Evolutionary conservation across 805 yeast genomes (phyloP).

Genomic region (Metschnikowia orientalis): DNA sequence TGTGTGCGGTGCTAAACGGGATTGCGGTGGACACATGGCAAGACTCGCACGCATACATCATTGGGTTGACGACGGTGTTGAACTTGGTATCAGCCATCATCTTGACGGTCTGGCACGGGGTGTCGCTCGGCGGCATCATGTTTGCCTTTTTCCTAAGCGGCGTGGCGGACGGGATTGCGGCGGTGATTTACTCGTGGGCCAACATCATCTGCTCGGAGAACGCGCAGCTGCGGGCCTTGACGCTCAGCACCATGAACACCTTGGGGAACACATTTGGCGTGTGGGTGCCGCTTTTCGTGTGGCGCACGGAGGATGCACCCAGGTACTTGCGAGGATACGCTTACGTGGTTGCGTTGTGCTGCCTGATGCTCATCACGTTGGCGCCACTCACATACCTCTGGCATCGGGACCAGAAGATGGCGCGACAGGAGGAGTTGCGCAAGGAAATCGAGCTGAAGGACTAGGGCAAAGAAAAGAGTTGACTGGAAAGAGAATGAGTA

Average conservation of each 20-base stretch:
- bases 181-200: constrained; percentile 17
- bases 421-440: not conserved
- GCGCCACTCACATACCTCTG: constrained; percentile 22
- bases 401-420: constrained; percentile 4
- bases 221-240: constrained; percentile 15
- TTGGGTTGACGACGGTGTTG: constrained; percentile 14
- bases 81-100: constrained; percentile 11
- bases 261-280: constrained; percentile 16
- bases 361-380: constrained; percentile 21
- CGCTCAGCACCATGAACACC: constrained; percentile 15
- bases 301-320: constrained; percentile 17
- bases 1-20: constrained; percentile 24
- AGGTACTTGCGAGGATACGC: constrained; percentile 15
- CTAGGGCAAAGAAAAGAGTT: no score
- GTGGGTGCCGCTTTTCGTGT: constrained; percentile 18
- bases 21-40: constrained; percentile 23
- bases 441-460: no score
- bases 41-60: constrained; percentile 22
- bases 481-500: no score
- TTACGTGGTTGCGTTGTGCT: constrained; percentile 18
- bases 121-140: constrained; percentile 10
- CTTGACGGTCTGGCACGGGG: constrained; percentile 10
- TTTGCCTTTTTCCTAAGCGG: constrained; percentile 16
- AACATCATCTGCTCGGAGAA: constrained; percentile 15
- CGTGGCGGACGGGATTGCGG: constrained; percentile 14